Percentiles rank a stretch among this genome's conserved stretches.
phyloP scores from a whole-genome alignment of 169 alveolate genomes.

The Cyclospora cayetanensis region DNA sequence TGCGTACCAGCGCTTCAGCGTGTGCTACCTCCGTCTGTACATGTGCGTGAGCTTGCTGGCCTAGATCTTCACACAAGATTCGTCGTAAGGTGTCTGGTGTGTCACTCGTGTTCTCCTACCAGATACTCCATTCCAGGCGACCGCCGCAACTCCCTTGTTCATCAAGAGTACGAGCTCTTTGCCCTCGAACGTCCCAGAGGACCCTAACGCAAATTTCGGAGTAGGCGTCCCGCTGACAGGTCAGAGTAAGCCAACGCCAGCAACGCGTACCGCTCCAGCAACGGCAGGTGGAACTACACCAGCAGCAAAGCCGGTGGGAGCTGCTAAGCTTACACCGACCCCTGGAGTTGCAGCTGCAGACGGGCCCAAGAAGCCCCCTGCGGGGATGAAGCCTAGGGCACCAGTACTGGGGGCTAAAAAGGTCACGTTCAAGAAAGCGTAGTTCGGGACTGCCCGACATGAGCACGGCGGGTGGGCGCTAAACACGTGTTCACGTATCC shows the following conservation, averaged over 20 bases:
- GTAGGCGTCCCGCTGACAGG: constrained; percentile 12
- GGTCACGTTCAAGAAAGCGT: constrained; percentile 47
- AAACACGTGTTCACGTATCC: no score
- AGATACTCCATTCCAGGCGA: constrained; percentile 68
- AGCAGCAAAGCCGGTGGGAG: constrained; percentile 18
- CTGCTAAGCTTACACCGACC: not conserved
- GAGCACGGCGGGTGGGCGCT: no score
- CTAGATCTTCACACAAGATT: no score
- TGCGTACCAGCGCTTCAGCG: not conserved
- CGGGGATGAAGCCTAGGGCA: not conserved
- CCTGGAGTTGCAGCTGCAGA: not conserved
- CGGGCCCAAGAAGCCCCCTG: constrained; percentile 4
- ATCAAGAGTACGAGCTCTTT: constrained; percentile 44
- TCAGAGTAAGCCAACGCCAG: not conserved
- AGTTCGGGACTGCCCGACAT: not conserved
- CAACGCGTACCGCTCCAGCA: not conserved
- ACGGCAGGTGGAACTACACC: not conserved
- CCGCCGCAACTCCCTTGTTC: constrained; percentile 64
- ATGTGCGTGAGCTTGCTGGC: not conserved
- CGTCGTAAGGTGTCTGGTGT: not conserved
- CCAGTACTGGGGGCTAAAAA: constrained; percentile 24
- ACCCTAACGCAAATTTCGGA: constrained; percentile 20
- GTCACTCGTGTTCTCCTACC: not conserved
- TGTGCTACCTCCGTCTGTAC: not conserved
- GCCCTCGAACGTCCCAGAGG: constrained; percentile 45